Evolutionary conservation across 306 rosid species (phyloP), one percentile per base, ranked within the genome.

Genomic region (Prinsepia uniflora): DNA sequence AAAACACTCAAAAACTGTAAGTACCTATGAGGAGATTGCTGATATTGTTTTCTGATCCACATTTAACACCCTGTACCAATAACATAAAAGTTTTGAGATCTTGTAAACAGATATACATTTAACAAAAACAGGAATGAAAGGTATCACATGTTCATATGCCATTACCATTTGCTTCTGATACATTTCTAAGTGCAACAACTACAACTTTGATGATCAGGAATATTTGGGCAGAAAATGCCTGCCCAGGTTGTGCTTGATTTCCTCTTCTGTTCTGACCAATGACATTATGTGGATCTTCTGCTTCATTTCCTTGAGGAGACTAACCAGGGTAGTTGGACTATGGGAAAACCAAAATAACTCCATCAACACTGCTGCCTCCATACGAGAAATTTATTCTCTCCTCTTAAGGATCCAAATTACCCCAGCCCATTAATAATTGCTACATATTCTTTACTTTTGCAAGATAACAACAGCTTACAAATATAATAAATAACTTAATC

Each of bases 21-120:
- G 63, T 87, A 91, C 99, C 99, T 94, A 97, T 41, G 74, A 67
- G 67, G 99, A 91, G 77, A 94, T 89, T 1, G 90, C 81, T 8
- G 99, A 89, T 78, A 94, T 78, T 67, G 96, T 84, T 81, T 94
- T 94, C 79, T 87, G 97, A 82, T 94, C 96, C 3, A 95, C 99
- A 86, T 91, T 94, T 82, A 80, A 94, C 81, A 63, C 99, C 99
- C 99, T 94, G 76, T 24, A 85, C 46, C 65, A 46, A 10, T 14
- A 42, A 42, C 8, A 42, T 14, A 46, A 46, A 46, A 46, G 10
- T 14, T 10, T 14, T 46, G 49, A 46, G 10, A 46, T 11, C 49
- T 9, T 46, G 49, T 46, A 9, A 46, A 46, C 15, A 9, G 12
- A 46, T 11, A 46, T 14, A 46, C 4, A 46, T 46, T 46, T 46